These are phyloP conservation scores for Akebia trifoliata DNA, from an alignment of 164 flowering plant species.

Conservation along the genomic window DNA sequence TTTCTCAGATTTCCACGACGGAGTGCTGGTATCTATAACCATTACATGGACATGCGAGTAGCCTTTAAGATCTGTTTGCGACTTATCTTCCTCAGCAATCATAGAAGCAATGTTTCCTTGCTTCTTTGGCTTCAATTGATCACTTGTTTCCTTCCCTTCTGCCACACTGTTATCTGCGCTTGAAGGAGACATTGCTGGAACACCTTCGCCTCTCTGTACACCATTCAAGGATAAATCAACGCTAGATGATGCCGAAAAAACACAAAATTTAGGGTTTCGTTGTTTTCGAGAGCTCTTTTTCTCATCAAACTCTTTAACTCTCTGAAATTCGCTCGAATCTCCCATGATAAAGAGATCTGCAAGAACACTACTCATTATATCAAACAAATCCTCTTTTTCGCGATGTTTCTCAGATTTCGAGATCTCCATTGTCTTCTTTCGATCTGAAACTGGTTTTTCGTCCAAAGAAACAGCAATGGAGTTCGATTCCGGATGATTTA, in stretches of 20 bases:
- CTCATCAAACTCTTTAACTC: slow-evolving; percentile 6
- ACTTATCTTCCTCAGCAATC: slow-evolving; percentile 26
- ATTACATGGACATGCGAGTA: slow-evolving; percentile 64
- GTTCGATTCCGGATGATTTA: background rate
- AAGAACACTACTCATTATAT: slow-evolving; percentile 45
- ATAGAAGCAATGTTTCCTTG: slow-evolving; percentile 7
- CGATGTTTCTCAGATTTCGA: background rate
- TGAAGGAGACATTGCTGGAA: slow-evolving; percentile 17
- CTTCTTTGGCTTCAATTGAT: slow-evolving; percentile 6
- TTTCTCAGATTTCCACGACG: slow-evolving; percentile 65
- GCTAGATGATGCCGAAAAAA: slow-evolving; percentile 14
- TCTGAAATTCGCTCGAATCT: slow-evolving; percentile 11
- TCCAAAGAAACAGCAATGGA: slow-evolving; percentile 14
- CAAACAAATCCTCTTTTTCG: slow-evolving; percentile 23
- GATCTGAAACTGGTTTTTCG: slow-evolving; percentile 5
- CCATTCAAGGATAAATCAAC: slow-evolving; percentile 9
- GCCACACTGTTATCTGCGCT: slow-evolving; percentile 23
- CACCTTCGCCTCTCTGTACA: slow-evolving; percentile 13
- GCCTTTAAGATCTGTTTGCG: slow-evolving; percentile 25
- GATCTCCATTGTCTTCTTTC: background rate
- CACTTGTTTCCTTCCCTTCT: slow-evolving; percentile 10
- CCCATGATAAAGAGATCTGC: slow-evolving; percentile 67
- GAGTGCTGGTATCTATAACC: slow-evolving; percentile 67
- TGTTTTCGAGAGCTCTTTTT: slow-evolving; percentile 59
- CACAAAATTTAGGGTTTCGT: slow-evolving; percentile 47